phyloP scores from a whole-genome alignment of 169 alveolate species.

The Eimeria sp. region DNA sequence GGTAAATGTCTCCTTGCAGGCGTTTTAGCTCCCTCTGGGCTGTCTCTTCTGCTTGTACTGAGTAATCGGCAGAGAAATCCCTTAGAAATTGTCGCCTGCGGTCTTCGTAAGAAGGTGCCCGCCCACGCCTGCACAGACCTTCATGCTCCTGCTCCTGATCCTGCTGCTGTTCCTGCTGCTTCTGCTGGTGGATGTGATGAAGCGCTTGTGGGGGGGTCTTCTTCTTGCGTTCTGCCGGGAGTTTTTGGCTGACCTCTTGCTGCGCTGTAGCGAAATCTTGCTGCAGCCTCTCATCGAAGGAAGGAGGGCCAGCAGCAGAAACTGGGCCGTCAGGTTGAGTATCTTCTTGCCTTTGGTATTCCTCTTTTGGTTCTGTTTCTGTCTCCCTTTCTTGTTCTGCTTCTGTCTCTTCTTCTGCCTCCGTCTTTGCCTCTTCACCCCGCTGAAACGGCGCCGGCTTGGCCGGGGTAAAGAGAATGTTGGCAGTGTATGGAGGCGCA shows the following conservation, averaged over 20 bases:
- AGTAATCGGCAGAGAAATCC: too few species aligned
- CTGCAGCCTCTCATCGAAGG: not conserved
- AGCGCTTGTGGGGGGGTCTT: not conserved
- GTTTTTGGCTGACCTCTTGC: not conserved
- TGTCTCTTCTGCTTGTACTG: too few species aligned
- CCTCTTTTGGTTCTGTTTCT: not conserved
- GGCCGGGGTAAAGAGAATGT: not conserved
- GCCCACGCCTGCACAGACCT: too few species aligned
- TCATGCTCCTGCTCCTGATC: slow-evolving; percentile 84
- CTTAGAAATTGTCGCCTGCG: too few species aligned
- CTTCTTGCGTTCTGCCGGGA: not conserved
- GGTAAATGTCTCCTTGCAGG: too few species aligned
- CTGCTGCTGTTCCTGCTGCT: slow-evolving; percentile 84
- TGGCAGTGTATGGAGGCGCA: slow-evolving; percentile 42
- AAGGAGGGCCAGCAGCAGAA: not conserved
- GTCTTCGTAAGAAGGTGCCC: too few species aligned
- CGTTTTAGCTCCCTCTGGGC: too few species aligned
- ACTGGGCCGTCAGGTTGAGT: not conserved
- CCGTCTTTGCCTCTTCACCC: not conserved
- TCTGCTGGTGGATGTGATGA: not conserved
- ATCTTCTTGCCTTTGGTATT: not conserved
- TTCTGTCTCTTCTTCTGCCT: not conserved
- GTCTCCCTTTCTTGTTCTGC: not conserved
- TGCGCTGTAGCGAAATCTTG: not conserved
- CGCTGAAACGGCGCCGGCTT: not conserved